Evolutionary conservation across 768 basidiomycete genomes (phyloP).

Genomic region (Mycena epipterygia): DNA sequence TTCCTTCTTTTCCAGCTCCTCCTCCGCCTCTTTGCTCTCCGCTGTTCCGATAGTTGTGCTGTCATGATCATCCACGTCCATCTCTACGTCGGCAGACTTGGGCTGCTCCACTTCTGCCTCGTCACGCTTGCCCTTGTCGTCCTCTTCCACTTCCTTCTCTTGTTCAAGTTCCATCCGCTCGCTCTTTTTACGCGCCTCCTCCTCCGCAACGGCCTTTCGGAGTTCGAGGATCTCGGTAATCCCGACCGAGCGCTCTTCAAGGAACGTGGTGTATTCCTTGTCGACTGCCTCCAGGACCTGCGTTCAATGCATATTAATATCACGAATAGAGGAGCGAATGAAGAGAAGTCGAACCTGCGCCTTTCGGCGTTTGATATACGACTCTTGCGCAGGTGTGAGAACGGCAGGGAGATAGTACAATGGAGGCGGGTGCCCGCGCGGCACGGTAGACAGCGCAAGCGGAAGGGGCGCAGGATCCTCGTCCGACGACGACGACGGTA

Average conservation of each 20-base stretch:
- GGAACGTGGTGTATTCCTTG: conserved; percentile 78
- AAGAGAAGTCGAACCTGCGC: conserved; percentile 61
- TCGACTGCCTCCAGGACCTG: conserved; percentile 75
- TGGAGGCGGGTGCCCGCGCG: conserved; percentile 80
- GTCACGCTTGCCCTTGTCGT: conserved; percentile 61
- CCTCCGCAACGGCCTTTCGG: conserved; percentile 75
- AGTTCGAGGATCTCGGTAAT: conserved; percentile 74
- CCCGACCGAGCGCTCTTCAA: conserved; percentile 67
- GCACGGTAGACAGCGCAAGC: conserved; percentile 59
- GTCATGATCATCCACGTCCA: conserved; percentile 52
- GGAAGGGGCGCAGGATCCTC: conserved; percentile 52
- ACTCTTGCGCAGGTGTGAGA: conserved; percentile 77
- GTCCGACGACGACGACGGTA: conserved; percentile 53
- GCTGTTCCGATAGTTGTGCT: conserved; percentile 43
- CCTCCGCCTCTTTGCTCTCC: conserved; percentile 52
- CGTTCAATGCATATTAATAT: conserved; percentile 10
- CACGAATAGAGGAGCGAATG: neutral
- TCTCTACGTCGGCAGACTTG: conserved; percentile 51
- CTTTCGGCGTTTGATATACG: conserved; percentile 73
- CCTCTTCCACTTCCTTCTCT: conserved; percentile 50
- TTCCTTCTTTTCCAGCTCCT: conserved; percentile 65
- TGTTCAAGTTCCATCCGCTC: conserved; percentile 39
- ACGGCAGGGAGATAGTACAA: conserved; percentile 83
- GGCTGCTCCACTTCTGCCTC: conserved; percentile 9
- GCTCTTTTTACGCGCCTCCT: conserved; percentile 66